Base-by-base conservation (phyloP, 257 asterid species). In the Striga asiatica region DNA sequence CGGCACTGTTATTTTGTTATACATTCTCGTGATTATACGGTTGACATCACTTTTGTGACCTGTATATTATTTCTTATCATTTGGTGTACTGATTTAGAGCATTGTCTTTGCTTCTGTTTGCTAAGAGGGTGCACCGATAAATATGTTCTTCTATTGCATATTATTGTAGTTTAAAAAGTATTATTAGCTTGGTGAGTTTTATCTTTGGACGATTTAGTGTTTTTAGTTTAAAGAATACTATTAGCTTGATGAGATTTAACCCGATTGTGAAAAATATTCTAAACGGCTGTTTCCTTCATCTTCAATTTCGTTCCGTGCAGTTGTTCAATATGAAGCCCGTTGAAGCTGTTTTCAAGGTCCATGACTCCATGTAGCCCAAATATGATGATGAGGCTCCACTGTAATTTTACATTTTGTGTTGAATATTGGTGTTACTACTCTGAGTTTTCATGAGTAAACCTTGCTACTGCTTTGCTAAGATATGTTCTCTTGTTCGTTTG, bases 261-360 rank as follows among this genome's bases (percentile, higher is more conserved):
- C 47, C 14, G 50, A 34, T 52, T 13, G 54, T 13, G 52, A 34
- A 10, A 51, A 3, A 12, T 13, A 6, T 21, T 13, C 32, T 21
- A 16, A 18, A 54, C n/a, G 2, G 7, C n/a, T 38, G 0, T 29
- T 48, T 25, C n/a, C 23, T 68, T 17, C n/a, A 2, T 13, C 6
- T 38, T 49, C 1, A 21, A 13, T 39, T 61, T 46, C 12, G 18
- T 8, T 9, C 17, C 32, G 19, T 71, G 81, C 84, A 77, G 81
- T 74, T 76, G 78, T 80, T 24, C 78, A 74, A 54, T 71, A 77
- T 39, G 76, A 76, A 70, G 84, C 84, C 61, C 79, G 83, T 60
- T 80, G 56, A 50, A 22, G 46, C 46, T 9, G 6, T 34, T n/a
- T 14, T 41, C n/a, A 11, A 45, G 32, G 50, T 19, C 35, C 25